phyloP scores from a whole-genome alignment of 1,284 basidiomycete species.

The Kwoniella shivajii region DNA sequence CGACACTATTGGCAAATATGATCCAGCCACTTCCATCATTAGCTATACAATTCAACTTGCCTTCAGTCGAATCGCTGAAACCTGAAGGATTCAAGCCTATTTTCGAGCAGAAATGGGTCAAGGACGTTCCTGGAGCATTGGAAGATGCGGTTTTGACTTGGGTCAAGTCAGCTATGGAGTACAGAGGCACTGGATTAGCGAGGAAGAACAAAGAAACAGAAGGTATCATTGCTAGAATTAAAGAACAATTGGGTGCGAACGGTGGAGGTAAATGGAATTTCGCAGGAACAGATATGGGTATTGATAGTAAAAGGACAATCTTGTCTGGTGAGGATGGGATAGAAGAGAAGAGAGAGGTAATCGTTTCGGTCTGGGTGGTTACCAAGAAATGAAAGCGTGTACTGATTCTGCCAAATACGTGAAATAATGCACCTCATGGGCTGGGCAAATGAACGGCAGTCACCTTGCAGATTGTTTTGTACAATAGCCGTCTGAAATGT shows the following conservation, averaged over 20 bases:
- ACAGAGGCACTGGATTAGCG: conserved; percentile 33
- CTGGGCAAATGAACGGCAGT: no score
- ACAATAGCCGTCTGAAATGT: no score
- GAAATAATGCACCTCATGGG: no score
- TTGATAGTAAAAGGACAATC: not conserved
- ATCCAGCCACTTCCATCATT: conserved; percentile 41
- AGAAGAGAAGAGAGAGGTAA: conserved; percentile 6
- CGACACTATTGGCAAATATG: conserved; percentile 38
- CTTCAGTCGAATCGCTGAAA: conserved; percentile 21
- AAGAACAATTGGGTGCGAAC: conserved; percentile 12
- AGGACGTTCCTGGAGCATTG: conserved; percentile 25
- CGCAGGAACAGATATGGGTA: not conserved
- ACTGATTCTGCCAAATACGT: no score
- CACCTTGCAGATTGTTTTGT: no score
- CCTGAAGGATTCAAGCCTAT: conserved; percentile 13
- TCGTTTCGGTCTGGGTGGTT: conserved; percentile 19
- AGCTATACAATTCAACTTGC: conserved; percentile 38
- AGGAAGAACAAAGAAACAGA: conserved; percentile 9
- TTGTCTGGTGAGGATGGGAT: not conserved
- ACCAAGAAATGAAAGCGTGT: conserved; percentile 9
- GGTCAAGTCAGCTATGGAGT: conserved; percentile 39
- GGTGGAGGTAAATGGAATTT: conserved; percentile 17
- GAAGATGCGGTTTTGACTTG: conserved; percentile 35
- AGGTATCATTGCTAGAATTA: conserved; percentile 6
- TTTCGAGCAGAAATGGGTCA: conserved; percentile 19